These are phyloP conservation scores for Quercus gilva DNA, from an alignment of 306 rosid genomes.

Conservation along the genomic window DNA sequence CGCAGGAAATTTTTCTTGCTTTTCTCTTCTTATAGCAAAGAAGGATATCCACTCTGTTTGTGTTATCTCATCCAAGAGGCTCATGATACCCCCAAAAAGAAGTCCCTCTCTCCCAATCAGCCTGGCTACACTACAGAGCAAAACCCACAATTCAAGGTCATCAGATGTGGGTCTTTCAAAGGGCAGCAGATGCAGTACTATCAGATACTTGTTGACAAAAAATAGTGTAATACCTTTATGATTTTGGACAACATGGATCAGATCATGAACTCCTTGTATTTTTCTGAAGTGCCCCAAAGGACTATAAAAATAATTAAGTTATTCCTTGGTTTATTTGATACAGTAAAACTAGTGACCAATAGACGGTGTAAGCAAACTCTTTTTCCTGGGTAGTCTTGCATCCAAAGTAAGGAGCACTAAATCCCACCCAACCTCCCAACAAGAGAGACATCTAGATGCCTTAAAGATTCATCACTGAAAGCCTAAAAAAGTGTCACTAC, in stretches of 20 bases:
- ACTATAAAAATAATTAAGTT: neutral
- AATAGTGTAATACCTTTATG: neutral
- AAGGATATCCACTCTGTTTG: neutral
- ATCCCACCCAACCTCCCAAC: neutral
- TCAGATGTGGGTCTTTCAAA: neutral
- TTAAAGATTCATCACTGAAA: neutral
- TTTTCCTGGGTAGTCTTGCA: neutral
- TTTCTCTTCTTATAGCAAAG: neutral
- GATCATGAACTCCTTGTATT: neutral
- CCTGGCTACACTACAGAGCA: neutral
- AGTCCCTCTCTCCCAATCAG: neutral
- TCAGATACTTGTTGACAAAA: neutral
- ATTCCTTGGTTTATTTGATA: neutral
- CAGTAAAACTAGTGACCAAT: neutral
- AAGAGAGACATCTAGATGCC: neutral
- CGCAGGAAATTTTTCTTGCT: neutral
- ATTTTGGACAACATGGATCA: neutral
- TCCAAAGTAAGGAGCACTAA: neutral
- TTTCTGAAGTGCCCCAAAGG: neutral
- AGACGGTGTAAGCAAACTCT: neutral
- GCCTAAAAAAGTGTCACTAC: neutral
- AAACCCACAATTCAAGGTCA: neutral
- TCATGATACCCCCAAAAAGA: neutral
- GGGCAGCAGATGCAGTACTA: neutral
- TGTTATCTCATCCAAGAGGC: neutral